Conservation (phyloP, 345 rosid species). For the Eutrema yunnanense region DNA sequence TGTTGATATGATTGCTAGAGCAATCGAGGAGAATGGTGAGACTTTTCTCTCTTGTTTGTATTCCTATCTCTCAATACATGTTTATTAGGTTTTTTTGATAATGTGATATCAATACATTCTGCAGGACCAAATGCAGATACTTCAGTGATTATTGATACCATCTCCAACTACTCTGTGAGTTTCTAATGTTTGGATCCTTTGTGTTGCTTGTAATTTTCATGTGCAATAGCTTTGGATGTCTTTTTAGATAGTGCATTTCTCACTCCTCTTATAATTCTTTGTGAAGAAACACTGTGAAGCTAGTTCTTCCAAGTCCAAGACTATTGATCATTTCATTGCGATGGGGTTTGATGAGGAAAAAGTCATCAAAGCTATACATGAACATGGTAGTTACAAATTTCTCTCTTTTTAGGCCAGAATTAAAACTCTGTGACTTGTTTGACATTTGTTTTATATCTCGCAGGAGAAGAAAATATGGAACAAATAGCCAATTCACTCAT, state of each 20-base stretch:
- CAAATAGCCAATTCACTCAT: constrained; percentile 53
- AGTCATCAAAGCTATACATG: constrained; percentile 54
- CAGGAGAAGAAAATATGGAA: constrained; percentile 58
- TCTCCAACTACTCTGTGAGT: constrained; percentile 19
- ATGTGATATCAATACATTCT: neutral
- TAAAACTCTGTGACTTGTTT: neutral
- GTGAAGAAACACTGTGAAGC: constrained; percentile 46
- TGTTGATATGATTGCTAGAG: constrained; percentile 16
- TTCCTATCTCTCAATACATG: neutral
- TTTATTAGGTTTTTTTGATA: neutral
- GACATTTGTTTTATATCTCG: neutral
- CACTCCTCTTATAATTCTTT: neutral
- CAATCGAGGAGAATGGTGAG: constrained; percentile 27
- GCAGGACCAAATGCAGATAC: constrained; percentile 24
- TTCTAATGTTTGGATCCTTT: neutral
- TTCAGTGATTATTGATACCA: constrained; percentile 18
- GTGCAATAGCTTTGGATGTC: neutral
- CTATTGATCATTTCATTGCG: constrained; percentile 48
- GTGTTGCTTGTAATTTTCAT: neutral
- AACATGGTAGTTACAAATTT: constrained; percentile 46
- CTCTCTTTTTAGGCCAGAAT: neutral
- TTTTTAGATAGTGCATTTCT: neutral
- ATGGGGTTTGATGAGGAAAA: constrained; percentile 71
- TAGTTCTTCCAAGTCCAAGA: constrained; percentile 49
- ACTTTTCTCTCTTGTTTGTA: neutral